Evolutionary conservation across 352 stramenopile genomes (phyloP), one percentile per base, ranked within the genome.

Genomic region (Phytophthora sp.): DNA sequence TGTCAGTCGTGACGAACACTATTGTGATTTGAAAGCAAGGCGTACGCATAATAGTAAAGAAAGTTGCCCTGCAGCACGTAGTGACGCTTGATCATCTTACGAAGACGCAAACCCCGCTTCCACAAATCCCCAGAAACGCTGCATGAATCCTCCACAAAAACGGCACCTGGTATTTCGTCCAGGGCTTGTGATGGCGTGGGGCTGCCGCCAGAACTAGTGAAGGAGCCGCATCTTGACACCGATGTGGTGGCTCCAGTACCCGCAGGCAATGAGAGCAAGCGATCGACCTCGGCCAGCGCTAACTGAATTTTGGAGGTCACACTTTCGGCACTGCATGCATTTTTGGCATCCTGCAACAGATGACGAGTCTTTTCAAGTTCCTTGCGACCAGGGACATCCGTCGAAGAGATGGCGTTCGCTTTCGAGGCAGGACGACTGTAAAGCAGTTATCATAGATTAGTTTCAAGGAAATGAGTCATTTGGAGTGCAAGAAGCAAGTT

Each of bases 1-100:
- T 20, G 18, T 66, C 27, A 60, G 24, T 24, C 34, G 34, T 13
- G 17, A 52, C 10, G 4, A 15, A n/a, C n/a, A n/a, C n/a, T n/a
- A 7, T 44, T 15, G 4, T 17, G 8, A 2, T 9, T 9, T 27
- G 20, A 46, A 9, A 5, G 28, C 4, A 18, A 34, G 11, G 76
- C 72, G 45, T 76, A 92, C 78, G 82, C 71, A 55, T 94, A 95
- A 56, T 92, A 95, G 69, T 96, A 96, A 18, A 96, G 79, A 49
- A 96, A 96, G 38, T 92, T 94, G 60, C 87, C 88, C 56, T 95
- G 86, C 13, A 97, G 64, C 18, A 89, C 81, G 69, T 94, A 95
- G 62, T 94, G 78, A 28, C 84, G 79, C 64, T 89, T 92, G 69
- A 89, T 94, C 86, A 96, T 95, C 38, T 93, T 84, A 2, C 88